Base-by-base conservation (phyloP, 2,329 filamentous ascomycete species). In the Macrophomina phaseolina region DNA sequence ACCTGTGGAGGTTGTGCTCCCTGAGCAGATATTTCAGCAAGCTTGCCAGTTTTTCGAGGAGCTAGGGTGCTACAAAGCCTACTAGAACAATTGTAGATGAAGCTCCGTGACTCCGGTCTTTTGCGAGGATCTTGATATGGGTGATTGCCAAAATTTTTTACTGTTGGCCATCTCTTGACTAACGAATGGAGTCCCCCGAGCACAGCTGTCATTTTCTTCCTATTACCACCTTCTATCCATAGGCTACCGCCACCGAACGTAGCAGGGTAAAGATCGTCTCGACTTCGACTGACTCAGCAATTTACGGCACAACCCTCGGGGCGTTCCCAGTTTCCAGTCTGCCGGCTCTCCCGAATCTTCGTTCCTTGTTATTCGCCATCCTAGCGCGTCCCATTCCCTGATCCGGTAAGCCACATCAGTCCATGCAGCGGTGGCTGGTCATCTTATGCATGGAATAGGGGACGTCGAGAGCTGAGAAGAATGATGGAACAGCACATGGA, bases 381-480 rank as follows among this genome's bases (percentile, higher is more conserved):
- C 28, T 49, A 28, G 58, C 18, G 58, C n/a, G 42, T 36, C 9
- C 30, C 16, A n/a, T 14, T 23, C n/a, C 28, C 30, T 36, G 28
- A 30, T 30, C 30, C 11, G 42, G 12, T 23, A 14, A 49, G 58
- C 58, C 58, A 36, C 45, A 40, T n/a, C 9, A 18, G 14, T 28
- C 16, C 18, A 36, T 6, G 8, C n/a, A 49, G 32, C 18, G 30
- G 58, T 36, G 46, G 32, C 58, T 38, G 49, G 58, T 11, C 32
- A 34, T 18, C 28, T 62, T 11, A 46, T 62, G 58, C 58, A 49
- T 23, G 32, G 32, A 49, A 49, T 62, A 62, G 58, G 58, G 40
- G 58, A 46, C 14, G 16, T 18, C 4, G 45, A 62, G 32, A 62
- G 58, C 58, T 62, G 58, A 62, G 45, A 5, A 61, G 42, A 28